A percentile compares a stretch with the other conserved stretches of the same genome.
These are phyloP conservation scores for Epichloe uncinata DNA, from an alignment of 2,329 filamentous ascomycete species.

Conservation along the genomic window DNA sequence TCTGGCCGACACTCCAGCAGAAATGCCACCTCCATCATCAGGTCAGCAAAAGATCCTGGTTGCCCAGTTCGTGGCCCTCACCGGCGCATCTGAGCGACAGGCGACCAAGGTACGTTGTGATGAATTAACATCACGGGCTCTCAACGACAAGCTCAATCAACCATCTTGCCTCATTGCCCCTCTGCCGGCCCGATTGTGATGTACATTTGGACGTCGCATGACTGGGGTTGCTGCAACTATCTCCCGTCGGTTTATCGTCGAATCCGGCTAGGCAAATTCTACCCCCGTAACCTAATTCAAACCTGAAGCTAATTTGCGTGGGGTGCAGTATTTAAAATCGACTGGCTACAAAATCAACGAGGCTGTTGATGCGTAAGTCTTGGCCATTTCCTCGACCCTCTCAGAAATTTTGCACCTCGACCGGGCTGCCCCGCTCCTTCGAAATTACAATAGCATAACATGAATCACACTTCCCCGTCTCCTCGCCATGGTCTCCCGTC, in stretches of 20 bases:
- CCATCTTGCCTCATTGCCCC: not conserved
- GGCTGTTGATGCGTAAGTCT: conserved; percentile 45
- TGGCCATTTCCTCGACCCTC: not conserved
- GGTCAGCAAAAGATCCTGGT: conserved; percentile 27
- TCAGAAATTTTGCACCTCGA: not conserved
- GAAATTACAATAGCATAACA: not conserved
- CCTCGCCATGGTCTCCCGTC: not conserved
- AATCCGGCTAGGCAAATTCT: not conserved
- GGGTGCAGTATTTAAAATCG: conserved; percentile 32
- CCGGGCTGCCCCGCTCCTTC: not conserved
- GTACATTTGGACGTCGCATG: not conserved
- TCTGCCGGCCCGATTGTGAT: conserved; percentile 2
- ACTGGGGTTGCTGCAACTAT: not conserved
- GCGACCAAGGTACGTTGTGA: conserved; percentile 29
- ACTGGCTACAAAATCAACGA: conserved; percentile 37
- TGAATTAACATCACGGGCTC: not conserved
- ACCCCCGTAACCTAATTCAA: not conserved
- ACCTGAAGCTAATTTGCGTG: conserved; percentile 11
- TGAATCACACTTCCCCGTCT: not conserved
- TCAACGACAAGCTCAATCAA: not conserved
- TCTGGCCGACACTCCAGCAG: conserved; percentile 3
- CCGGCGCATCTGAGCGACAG: conserved; percentile 29
- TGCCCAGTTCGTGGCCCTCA: conserved; percentile 29
- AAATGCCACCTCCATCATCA: conserved; percentile 24
- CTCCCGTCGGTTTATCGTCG: not conserved